These are phyloP conservation scores for Paramyrothecium roridum DNA, from an alignment of 2,329 filamentous ascomycete species.

Conservation along the genomic window DNA sequence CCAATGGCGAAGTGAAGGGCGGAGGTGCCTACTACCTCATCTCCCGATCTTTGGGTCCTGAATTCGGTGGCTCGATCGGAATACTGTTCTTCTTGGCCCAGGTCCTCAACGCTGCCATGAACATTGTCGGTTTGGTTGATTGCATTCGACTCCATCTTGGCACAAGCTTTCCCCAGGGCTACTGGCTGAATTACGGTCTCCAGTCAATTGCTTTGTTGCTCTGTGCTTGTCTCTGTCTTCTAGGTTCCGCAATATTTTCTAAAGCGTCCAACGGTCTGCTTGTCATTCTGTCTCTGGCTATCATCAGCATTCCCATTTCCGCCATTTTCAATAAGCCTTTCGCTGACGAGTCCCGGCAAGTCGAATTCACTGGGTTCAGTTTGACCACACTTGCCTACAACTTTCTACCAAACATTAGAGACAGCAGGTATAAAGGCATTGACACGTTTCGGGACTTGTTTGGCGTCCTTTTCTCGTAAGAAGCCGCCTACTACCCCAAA, in stretches of 20 bases:
- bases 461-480: slow-evolving; percentile 74
- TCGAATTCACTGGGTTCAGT: slow-evolving; percentile 77
- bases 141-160: slow-evolving; percentile 77
- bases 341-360: slow-evolving; percentile 53
- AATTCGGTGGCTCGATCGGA: slow-evolving; percentile 86
- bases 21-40: slow-evolving; percentile 89
- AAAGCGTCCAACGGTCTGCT: slow-evolving; percentile 76
- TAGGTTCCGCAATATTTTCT: slow-evolving; percentile 77
- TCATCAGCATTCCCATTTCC: slow-evolving; percentile 81
- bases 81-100: slow-evolving; percentile 90
- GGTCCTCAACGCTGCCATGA: slow-evolving; percentile 82
- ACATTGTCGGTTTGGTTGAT: slow-evolving; percentile 81
- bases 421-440: slow-evolving; percentile 57
- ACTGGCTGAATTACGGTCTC: slow-evolving; percentile 76
- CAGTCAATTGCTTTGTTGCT: slow-evolving; percentile 67
- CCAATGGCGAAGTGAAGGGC: slow-evolving; percentile 83
- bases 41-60: slow-evolving; percentile 78
- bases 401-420: slow-evolving; percentile 65
- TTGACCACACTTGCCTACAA: slow-evolving; percentile 70
- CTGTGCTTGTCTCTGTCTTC: slow-evolving; percentile 73
- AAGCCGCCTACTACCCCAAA: slow-evolving; percentile 17
- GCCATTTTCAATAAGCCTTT: slow-evolving; percentile 68
- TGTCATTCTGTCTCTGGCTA: slow-evolving; percentile 66
- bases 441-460: slow-evolving; percentile 80
- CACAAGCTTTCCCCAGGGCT: slow-evolving; percentile 61